A percentile compares a stretch with the other conserved stretches of the same genome.
Conservation (phyloP, 2,329 filamentous ascomycete genomes). For the Fusarium begoniae region DNA sequence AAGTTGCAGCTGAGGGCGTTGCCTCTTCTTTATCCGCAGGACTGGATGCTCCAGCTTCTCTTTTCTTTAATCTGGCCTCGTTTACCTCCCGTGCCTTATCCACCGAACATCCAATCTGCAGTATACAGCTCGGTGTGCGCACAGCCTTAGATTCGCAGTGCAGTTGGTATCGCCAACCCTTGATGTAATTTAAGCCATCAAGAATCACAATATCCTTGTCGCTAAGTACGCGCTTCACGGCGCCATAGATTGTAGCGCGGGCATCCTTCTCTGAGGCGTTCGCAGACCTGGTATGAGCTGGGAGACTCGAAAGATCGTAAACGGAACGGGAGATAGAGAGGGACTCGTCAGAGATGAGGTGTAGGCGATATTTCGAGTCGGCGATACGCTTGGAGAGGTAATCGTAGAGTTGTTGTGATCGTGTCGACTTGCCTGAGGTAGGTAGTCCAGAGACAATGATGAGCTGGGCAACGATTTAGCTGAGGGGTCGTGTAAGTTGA, state of each 20-base stretch:
- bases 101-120: constrained; percentile 68
- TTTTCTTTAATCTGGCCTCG: constrained; percentile 59
- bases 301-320: constrained; percentile 71
- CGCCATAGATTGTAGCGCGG: constrained; percentile 77
- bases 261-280: constrained; percentile 84
- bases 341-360: constrained; percentile 77
- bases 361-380: constrained; percentile 67
- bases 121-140: constrained; percentile 77
- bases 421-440: constrained; percentile 74
- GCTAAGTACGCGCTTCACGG: constrained; percentile 79
- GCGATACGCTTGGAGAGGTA: constrained; percentile 69
- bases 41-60: constrained; percentile 5
- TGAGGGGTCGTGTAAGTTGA: constrained; percentile 5
- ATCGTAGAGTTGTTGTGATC: constrained; percentile 71
- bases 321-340: constrained; percentile 75
- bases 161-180: constrained; percentile 87
- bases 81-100: constrained; percentile 69
- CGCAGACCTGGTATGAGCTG: constrained; percentile 72
- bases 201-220: constrained; percentile 80
- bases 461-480: constrained; percentile 56
- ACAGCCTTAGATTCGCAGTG: constrained; percentile 86
- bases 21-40: not conserved
- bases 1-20: not conserved
- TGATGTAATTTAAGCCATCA: constrained; percentile 87
- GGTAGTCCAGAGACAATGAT: constrained; percentile 74